Percentiles rank a stretch among this genome's conserved stretches.
Conservation (phyloP, 306 rosid species). For the Quercus bicolor region DNA sequence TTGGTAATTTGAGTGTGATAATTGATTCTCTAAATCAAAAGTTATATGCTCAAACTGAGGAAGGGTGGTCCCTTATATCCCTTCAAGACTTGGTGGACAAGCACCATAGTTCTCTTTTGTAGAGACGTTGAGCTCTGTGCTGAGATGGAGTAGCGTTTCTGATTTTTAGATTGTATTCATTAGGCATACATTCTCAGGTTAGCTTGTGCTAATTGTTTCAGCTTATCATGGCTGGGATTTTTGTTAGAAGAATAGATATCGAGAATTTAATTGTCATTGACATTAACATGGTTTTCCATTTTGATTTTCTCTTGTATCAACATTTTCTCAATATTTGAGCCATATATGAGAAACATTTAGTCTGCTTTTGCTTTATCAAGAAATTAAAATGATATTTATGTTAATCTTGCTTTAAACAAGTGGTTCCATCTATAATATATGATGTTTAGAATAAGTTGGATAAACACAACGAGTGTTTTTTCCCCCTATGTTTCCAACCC, state of each 20-base stretch:
- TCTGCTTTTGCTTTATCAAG: not conserved
- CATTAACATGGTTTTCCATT: not conserved
- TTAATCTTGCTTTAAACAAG: not conserved
- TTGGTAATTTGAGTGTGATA: conserved; percentile 71
- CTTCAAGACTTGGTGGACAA: conserved; percentile 68
- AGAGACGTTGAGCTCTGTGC: conserved; percentile 25
- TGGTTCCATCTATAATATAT: not conserved
- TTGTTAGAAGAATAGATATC: not conserved
- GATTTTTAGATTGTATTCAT: not conserved
- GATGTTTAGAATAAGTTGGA: not conserved
- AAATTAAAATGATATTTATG: not conserved
- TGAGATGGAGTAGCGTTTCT: conserved; percentile 1
- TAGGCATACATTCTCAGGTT: not conserved
- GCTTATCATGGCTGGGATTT: not conserved
- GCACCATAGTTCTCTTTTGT: conserved; percentile 48
- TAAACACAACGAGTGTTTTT: not conserved
- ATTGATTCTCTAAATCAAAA: conserved; percentile 62
- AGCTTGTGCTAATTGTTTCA: conserved; percentile 4
- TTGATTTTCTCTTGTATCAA: not conserved
- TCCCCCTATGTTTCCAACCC: not conserved
- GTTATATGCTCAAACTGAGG: conserved; percentile 72
- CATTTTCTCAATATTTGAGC: not conserved
- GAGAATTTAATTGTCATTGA: not conserved
- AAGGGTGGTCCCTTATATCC: conserved; percentile 63
- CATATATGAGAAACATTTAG: not conserved